Evolutionary conservation across 2,329 filamentous ascomycete species (phyloP).

Genomic region (Emmonsiellopsis sp.): DNA sequence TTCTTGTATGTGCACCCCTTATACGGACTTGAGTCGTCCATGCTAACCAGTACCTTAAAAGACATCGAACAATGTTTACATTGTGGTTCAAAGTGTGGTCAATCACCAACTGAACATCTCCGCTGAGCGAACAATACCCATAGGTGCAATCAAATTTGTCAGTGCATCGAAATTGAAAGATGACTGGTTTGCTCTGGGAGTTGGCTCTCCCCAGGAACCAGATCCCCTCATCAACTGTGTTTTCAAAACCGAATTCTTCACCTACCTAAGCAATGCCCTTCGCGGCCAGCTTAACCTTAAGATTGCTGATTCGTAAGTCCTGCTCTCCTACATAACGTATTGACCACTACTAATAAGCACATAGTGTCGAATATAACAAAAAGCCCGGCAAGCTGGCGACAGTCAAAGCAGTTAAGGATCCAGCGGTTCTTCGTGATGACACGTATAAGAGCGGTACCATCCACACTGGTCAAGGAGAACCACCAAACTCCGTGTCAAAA

Average conservation of each 20-base stretch:
- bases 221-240: slow-evolving; percentile 91
- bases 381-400: slow-evolving; percentile 86
- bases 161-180: slow-evolving; percentile 73
- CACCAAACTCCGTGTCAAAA: slow-evolving; percentile 69
- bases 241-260: slow-evolving; percentile 95
- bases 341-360: slow-evolving; percentile 11
- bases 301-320: slow-evolving; percentile 57
- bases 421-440: slow-evolving; percentile 61
- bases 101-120: slow-evolving; percentile 74
- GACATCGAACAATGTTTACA: slow-evolving; percentile 78
- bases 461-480: slow-evolving; percentile 76
- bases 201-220: slow-evolving; percentile 81
- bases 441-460: slow-evolving; percentile 89
- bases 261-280: slow-evolving; percentile 73
- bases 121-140: slow-evolving; percentile 69
- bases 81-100: slow-evolving; percentile 73
- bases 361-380: slow-evolving; percentile 83
- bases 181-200: slow-evolving; percentile 91
- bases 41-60: slow-evolving; percentile 16
- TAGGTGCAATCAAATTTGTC: slow-evolving; percentile 83
- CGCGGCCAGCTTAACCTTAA: slow-evolving; percentile 72
- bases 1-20: slow-evolving; percentile 46
- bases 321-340: slow-evolving; percentile 15
- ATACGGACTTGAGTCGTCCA: background rate
- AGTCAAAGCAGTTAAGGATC: slow-evolving; percentile 86